A percentile compares a stretch with the other conserved stretches of the same genome.
These are phyloP conservation scores for Alternaria rosae DNA, from an alignment of 2,329 filamentous ascomycete species.

Conservation along the genomic window DNA sequence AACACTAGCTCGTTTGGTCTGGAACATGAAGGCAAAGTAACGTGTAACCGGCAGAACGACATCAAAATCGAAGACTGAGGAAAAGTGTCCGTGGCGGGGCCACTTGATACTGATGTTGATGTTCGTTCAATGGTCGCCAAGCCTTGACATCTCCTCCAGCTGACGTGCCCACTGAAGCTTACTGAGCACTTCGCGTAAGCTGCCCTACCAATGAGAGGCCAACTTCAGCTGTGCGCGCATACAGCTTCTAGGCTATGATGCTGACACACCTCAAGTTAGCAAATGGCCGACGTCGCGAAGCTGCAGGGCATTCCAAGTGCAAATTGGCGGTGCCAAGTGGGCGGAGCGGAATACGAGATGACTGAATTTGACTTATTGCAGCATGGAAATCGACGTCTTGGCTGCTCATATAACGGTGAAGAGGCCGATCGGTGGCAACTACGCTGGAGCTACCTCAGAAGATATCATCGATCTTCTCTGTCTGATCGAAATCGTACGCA, in stretches of 20 bases:
- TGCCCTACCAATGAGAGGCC: conserved; percentile 9
- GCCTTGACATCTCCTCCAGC: conserved; percentile 12
- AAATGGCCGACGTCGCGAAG: not conserved
- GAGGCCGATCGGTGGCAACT: not conserved
- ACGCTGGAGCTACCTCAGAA: conserved; percentile 19
- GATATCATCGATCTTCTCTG: conserved; percentile 33
- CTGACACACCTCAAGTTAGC: conserved; percentile 12
- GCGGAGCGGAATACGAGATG: conserved; percentile 1
- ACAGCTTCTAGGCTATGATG: conserved; percentile 3
- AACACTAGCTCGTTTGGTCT: conserved; percentile 1
- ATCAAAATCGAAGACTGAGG: conserved; percentile 1
- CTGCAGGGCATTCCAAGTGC: not conserved
- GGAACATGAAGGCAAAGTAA: conserved; percentile 1
- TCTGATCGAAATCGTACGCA: conserved; percentile 67
- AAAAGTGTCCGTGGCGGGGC: not conserved
- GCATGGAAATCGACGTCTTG: not conserved
- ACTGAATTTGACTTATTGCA: not conserved
- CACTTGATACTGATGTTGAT: conserved; percentile 19
- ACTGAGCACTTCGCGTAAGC: conserved; percentile 24
- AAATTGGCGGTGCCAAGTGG: conserved; percentile 2
- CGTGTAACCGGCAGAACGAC: conserved; percentile 6
- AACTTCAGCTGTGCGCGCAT: not conserved
- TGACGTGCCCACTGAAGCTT: conserved; percentile 23
- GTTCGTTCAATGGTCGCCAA: conserved; percentile 11
- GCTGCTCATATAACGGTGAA: not conserved